Evolutionary conservation across 345 rosid genomes (phyloP).

Genomic region (Syzygium jambos): DNA sequence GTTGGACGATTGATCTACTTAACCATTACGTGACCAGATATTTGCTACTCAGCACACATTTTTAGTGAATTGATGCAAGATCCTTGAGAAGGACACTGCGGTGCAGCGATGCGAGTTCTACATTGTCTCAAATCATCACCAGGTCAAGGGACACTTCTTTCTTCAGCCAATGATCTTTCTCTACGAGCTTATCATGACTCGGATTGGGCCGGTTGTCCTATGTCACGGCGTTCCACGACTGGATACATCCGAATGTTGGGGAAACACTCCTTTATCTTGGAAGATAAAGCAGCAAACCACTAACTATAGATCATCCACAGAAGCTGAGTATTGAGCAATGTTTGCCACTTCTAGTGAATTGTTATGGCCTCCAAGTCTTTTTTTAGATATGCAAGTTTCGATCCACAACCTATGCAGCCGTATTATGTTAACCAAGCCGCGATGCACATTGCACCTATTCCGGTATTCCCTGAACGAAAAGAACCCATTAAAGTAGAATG

Average conservation of each 20-base stretch:
- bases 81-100: neutral
- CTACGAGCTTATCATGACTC: neutral
- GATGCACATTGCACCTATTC: neutral
- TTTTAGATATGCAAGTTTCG: neutral
- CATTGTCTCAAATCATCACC: neutral
- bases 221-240: neutral
- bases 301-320: neutral
- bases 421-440: neutral
- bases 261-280: neutral
- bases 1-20: constrained; percentile 3
- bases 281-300: neutral
- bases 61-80: neutral
- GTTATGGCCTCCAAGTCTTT: neutral
- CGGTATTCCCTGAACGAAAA: neutral
- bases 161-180: neutral
- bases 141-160: neutral
- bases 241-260: neutral
- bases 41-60: neutral
- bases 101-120: neutral
- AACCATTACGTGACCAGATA: neutral
- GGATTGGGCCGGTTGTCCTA: neutral
- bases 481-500: neutral
- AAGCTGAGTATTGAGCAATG: constrained; percentile 4
- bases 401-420: neutral
- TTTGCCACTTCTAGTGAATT: neutral